phyloP scores from a whole-genome alignment of 1,139 yeast species.

The Groenewaldozyma sp. region DNA sequence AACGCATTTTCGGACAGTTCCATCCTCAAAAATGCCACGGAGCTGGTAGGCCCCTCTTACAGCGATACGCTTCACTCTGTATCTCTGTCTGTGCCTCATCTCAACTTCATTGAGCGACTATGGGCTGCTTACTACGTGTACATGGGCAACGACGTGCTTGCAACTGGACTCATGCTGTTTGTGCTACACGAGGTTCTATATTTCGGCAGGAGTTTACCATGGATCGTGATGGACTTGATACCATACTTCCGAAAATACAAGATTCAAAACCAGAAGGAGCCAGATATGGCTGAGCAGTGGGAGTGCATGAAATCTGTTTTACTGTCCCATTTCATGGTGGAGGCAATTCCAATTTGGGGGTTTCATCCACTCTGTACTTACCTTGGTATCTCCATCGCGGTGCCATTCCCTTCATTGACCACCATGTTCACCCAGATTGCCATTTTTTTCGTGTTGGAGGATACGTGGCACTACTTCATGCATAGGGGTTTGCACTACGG shows the following conservation, averaged over 20 bases:
- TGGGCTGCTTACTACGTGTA: constrained; percentile 86
- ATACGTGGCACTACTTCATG: constrained; percentile 92
- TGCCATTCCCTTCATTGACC: constrained; percentile 64
- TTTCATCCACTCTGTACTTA: constrained; percentile 84
- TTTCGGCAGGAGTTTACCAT: constrained; percentile 80
- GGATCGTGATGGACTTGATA: constrained; percentile 71
- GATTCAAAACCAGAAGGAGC: constrained; percentile 72
- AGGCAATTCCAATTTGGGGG: constrained; percentile 92
- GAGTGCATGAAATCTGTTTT: constrained; percentile 81
- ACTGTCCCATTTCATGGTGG: constrained; percentile 80
- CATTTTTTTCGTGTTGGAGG: constrained; percentile 76
- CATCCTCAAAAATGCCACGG: too few species aligned
- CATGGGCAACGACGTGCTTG: constrained; percentile 68
- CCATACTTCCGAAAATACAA: constrained; percentile 71
- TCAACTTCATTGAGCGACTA: constrained; percentile 40
- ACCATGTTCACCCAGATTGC: constrained; percentile 57
- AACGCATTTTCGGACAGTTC: too few species aligned
- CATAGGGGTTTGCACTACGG: constrained; percentile 87
- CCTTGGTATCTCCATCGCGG: constrained; percentile 64
- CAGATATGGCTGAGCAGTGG: constrained; percentile 78
- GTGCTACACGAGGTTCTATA: constrained; percentile 70
- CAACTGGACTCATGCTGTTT: constrained; percentile 77
- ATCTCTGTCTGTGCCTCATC: constrained; percentile 12
- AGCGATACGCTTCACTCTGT: constrained; percentile 15
- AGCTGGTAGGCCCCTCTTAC: constrained; percentile 14